Evolutionary conservation across 495 filamentous ascomycete species (phyloP), one percentile per base, ranked within the genome.

Genomic region (Amniculicola lignicola): DNA sequence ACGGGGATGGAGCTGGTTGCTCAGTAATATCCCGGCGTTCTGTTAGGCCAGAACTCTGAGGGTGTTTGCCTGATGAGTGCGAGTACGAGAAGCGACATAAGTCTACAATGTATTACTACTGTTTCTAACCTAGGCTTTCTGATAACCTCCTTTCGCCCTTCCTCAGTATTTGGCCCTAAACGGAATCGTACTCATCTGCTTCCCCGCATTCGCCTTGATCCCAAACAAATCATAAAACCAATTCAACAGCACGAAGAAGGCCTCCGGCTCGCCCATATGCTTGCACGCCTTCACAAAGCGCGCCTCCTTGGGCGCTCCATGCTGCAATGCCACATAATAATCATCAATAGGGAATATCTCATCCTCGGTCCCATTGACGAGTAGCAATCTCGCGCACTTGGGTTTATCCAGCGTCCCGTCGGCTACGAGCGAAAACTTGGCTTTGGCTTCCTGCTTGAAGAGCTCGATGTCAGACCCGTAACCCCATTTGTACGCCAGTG

Each of bases 341-440:
- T 90, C 87, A 60, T 90, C 86, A 51, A 90, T 86, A 0, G 87
- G 88, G 70, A 88, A 86, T 40, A 90, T 75, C 6, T 84, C 85
- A 55, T 89, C 86, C 28, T 79, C 73, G 7, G 78, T 80, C 11
- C 86, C 37, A 66, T 90, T 90, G 46, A 90, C 72, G 37, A 89
- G 66, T 29, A 90, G 65, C 49, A 90, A 66, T 38, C 83, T 71
- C 15, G 83, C 79, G 50, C 80, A 85, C 1, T 59, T 15, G 15
- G 79, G 77, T 70, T 74, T 74, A 54, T 85, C 71, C 19, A 89
- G 62, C 39, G 88, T 81, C 6, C 87, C 86, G 28, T 79, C 83
- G 61, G 87, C 80, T 0, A 90, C 69, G 12, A 92, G 69, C 24
- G 85, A 89, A 70, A 89, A 90, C 75, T 81, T 87, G 66, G 78